Evolutionary conservation across 1,284 basidiomycete genomes (phyloP), one percentile per base, ranked within the genome.

Genomic region (Apiotrichum porosum): DNA sequence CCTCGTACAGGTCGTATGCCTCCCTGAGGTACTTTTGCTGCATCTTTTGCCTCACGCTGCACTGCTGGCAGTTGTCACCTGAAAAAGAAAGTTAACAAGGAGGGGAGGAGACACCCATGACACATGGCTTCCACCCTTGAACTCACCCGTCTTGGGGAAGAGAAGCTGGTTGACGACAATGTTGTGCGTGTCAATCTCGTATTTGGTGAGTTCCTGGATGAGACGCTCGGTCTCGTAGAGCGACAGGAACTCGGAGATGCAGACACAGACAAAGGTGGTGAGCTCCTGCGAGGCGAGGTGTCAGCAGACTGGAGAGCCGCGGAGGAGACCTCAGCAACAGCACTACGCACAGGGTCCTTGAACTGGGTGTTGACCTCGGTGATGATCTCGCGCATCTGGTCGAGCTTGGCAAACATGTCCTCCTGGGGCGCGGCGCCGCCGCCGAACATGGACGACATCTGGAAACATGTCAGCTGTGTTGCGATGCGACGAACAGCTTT

Each of bases 331-430:
- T n/a, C n/a, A n/a, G n/a, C n/a, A n/a, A n/a, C n/a, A n/a, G n/a
- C 6, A 79, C 26, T 34, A 39, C 86, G 54, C 62, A 91, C 90
- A 4, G 94, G 90, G 73, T 98, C 92, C 74, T 97, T 97, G 80
- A 98, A 98, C 67, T 99, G 95, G 1, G 88, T 88, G 79, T 98
- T 98, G 51, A 99, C 94, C 72, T 99, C 95, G 21, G 90, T 97
- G 66, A 99, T 98, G 51, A 97, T 84, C 35, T 83, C 88, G 34
- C 92, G 82, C 95, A 99, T 99, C 33, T 84, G 85, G 61, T 99
- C 94, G 9, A 99, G 81, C 74, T 97, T 97, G 28, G 88, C 89
- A 69, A 97, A 97, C 90, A 97, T 94, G 72, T 97, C 93, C 71
- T 97, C 92, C 61, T 91, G 88, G 9, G 85, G 83, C 3, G 48